Percentiles rank a stretch among this genome's conserved stretches.
phyloP scores from a whole-genome alignment of 306 rosid genomes.

The Betula pendula region DNA sequence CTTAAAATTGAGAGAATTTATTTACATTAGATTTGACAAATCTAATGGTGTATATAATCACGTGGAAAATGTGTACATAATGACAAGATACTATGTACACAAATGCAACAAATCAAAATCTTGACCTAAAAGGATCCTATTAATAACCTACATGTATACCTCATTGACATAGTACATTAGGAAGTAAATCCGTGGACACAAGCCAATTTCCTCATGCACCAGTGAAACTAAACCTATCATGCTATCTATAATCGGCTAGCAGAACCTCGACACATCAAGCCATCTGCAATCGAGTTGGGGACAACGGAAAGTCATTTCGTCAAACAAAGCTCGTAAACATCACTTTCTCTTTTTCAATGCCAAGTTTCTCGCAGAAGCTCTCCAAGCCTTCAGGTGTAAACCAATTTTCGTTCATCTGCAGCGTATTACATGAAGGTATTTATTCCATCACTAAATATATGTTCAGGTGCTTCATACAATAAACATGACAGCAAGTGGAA shows the following conservation, averaged over 20 bases:
- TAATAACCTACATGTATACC: too few species aligned
- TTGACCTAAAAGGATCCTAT: too few species aligned
- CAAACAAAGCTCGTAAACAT: constrained; percentile 22
- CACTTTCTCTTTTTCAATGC: constrained; percentile 3
- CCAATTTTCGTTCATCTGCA: constrained; percentile 80
- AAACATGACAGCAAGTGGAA: constrained; percentile 12
- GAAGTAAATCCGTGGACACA: background rate
- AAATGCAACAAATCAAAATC: too few species aligned
- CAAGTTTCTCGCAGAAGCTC: constrained; percentile 41
- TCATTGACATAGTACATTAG: too few species aligned
- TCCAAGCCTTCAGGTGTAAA: constrained; percentile 50
- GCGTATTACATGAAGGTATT: constrained; percentile 20
- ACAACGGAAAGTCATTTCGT: background rate
- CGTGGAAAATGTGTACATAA: too few species aligned
- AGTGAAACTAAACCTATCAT: background rate
- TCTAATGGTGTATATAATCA: too few species aligned
- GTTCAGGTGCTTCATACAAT: background rate
- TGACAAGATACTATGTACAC: too few species aligned
- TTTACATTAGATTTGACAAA: too few species aligned
- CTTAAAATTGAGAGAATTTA: too few species aligned
- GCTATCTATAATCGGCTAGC: background rate
- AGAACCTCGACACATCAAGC: background rate
- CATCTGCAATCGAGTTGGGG: background rate
- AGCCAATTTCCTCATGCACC: background rate
- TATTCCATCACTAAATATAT: background rate